Evolutionary conservation across 352 stramenopile species (phyloP), one percentile per base, ranked within the genome.

Genomic region (Globisporangium nunn): DNA sequence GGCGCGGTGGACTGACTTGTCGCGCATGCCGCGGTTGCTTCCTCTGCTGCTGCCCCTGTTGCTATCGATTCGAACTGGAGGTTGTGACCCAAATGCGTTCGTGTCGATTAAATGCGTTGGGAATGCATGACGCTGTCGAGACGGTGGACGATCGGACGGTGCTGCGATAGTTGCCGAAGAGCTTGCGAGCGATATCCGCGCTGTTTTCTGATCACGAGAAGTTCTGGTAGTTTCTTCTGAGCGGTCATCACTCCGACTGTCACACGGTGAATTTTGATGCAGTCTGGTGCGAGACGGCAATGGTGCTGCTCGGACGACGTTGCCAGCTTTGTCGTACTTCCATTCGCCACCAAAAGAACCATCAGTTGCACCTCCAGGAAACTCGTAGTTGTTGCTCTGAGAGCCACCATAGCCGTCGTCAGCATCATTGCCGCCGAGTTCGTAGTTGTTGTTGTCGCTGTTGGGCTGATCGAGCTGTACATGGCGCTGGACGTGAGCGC

Each of bases 101-200:
- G 67, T 54, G 35, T 90, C 83, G 2, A 91, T 75, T 12, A 93
- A 64, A 55, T 93, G 71, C 0, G 77, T 93, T 0, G 83, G 83
- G 46, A 93, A 93, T 0, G 83, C 83, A 45, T 91, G 81, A 0
- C 78, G 58, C 51, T 93, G 83, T 4, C 83, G 76, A 0, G 83
- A 91, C 2, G 83, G 83, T 3, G 83, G 83, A 0, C 81, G 81
- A 58, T 87, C 68, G 3, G 15, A 11, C 17, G 10, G 15, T 15
- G 35, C 17, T 18, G 46, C 10, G 2, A 12, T 43, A 3, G 37
- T 2, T 3, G 11, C 2, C 7, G 37, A 43, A 3, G 37, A 43
- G 11, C 37, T 43, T 17, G 37, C 10, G 11, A 17, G 37, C 11
- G 37, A 12, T 4, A 12, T 4, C 3, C 37, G 37, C 11, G 11